Percentiles rank a stretch among this genome's conserved stretches.
Conservation (phyloP, 2,329 filamentous ascomycete genomes). For the Aureobasidium lini region DNA sequence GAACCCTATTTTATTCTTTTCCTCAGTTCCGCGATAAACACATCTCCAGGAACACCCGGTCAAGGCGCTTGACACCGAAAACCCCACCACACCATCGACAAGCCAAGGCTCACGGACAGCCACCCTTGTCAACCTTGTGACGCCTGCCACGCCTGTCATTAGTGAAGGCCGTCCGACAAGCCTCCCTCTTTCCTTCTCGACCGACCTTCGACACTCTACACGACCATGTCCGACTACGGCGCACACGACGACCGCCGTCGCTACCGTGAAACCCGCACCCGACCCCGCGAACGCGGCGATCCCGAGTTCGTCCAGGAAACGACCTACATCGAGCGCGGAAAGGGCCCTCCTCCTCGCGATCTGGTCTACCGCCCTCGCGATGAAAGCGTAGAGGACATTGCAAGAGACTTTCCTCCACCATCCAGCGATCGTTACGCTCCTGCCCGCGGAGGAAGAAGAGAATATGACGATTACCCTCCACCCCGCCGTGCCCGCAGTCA, state of each 20-base stretch:
- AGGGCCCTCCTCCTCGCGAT: conserved; percentile 36
- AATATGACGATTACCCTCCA: conserved; percentile 38
- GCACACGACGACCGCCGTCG: conserved; percentile 42
- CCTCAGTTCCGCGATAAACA: neutral
- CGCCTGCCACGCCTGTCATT: conserved; percentile 1
- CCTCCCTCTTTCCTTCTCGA: conserved; percentile 6
- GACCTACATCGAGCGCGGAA: conserved; percentile 42
- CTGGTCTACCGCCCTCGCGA: conserved; percentile 53
- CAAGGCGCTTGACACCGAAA: neutral
- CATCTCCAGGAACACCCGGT: neutral
- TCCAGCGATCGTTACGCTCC: conserved; percentile 28
- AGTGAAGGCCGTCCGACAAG: neutral
- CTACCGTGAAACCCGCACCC: conserved; percentile 32
- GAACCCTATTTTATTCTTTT: conserved; percentile 5
- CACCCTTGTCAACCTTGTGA: conserved; percentile 5
- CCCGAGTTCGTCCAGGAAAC: conserved; percentile 44
- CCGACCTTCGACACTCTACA: neutral
- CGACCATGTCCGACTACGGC: conserved; percentile 42
- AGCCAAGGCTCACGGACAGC: neutral
- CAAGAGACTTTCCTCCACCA: conserved; percentile 74
- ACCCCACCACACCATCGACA: conserved; percentile 5
- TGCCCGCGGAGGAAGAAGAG: conserved; percentile 17
- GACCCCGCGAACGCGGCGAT: conserved; percentile 41
- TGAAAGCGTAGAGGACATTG: conserved; percentile 78
- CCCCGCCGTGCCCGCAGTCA: conserved; percentile 54